phyloP scores from a whole-genome alignment of 257 asterid genomes.

The Ilex aquifolium region DNA sequence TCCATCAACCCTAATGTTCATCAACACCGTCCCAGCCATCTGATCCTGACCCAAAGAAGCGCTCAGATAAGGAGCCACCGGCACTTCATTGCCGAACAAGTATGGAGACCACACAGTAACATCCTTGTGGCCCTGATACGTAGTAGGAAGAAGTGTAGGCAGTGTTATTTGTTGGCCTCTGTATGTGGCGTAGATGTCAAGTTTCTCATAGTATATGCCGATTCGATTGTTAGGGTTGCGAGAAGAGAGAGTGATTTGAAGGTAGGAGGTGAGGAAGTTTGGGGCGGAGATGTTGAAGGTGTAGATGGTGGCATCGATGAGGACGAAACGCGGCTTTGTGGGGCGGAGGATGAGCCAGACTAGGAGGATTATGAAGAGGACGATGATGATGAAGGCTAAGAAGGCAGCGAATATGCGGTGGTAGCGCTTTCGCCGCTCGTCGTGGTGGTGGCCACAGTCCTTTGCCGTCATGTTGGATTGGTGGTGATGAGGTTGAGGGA shows the following conservation, averaged over 20 bases:
- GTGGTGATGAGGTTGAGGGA: no score
- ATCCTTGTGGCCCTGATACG: slow-evolving; percentile 63
- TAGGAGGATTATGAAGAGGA: slow-evolving; percentile 49
- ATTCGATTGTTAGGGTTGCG: slow-evolving; percentile 49
- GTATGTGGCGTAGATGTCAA: slow-evolving; percentile 52
- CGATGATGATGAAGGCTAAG: slow-evolving; percentile 13
- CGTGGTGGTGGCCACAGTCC: slow-evolving; percentile 53
- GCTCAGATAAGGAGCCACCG: slow-evolving; percentile 42
- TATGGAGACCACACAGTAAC: slow-evolving; percentile 58
- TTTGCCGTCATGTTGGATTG: slow-evolving; percentile 33
- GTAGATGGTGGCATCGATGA: slow-evolving; percentile 62
- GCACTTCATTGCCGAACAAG: slow-evolving; percentile 43
- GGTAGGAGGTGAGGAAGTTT: slow-evolving; percentile 39
- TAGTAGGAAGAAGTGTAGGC: slow-evolving; percentile 37
- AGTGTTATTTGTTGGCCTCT: slow-evolving; percentile 60
- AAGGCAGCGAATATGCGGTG: slow-evolving; percentile 22
- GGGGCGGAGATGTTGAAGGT: slow-evolving; percentile 56
- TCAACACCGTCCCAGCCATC: slow-evolving; percentile 38
- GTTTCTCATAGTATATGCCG: slow-evolving; percentile 57
- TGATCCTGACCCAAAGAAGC: slow-evolving; percentile 33
- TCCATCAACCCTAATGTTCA: slow-evolving; percentile 45
- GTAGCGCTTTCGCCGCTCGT: slow-evolving; percentile 23
- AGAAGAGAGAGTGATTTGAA: slow-evolving; percentile 56
- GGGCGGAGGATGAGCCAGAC: slow-evolving; percentile 68
- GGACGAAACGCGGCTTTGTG: slow-evolving; percentile 56